Percentiles rank a stretch among this genome's conserved stretches.
phyloP scores from a whole-genome alignment of 257 asterid species.

The Solanum peruvianum region DNA sequence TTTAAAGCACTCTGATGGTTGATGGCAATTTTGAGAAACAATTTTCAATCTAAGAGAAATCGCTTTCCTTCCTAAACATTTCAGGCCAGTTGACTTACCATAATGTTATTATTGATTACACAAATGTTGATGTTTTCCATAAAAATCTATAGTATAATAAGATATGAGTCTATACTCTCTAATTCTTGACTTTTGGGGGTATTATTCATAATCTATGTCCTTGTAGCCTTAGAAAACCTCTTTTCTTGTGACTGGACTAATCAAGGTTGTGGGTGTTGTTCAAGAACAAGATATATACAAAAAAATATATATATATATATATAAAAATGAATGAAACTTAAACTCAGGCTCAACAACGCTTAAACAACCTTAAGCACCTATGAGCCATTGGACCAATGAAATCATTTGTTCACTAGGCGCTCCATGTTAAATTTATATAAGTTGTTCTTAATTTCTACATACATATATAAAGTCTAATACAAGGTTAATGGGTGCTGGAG shows the following conservation, averaged over 20 bases:
- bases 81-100: not conserved
- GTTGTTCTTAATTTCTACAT: not conserved
- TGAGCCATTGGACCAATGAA: not conserved
- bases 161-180: not conserved
- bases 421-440: not conserved
- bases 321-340: not conserved
- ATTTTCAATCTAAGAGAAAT: not conserved
- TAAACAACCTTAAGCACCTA: not conserved
- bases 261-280: not conserved
- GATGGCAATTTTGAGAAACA: not conserved
- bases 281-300: not conserved
- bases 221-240: not conserved
- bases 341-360: not conserved
- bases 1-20: not conserved
- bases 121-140: not conserved
- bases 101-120: not conserved
- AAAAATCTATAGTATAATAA: not conserved
- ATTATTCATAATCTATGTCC: not conserved
- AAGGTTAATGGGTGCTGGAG: not conserved
- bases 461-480: not conserved
- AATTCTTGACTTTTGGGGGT: too few species aligned
- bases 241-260: not conserved
- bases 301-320: too few species aligned
- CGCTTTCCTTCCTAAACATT: not conserved
- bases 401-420: not conserved